Evolutionary conservation across 2,329 filamentous ascomycete species (phyloP), one percentile per base, ranked within the genome.

Genomic region (Fusarium protoensiforme): DNA sequence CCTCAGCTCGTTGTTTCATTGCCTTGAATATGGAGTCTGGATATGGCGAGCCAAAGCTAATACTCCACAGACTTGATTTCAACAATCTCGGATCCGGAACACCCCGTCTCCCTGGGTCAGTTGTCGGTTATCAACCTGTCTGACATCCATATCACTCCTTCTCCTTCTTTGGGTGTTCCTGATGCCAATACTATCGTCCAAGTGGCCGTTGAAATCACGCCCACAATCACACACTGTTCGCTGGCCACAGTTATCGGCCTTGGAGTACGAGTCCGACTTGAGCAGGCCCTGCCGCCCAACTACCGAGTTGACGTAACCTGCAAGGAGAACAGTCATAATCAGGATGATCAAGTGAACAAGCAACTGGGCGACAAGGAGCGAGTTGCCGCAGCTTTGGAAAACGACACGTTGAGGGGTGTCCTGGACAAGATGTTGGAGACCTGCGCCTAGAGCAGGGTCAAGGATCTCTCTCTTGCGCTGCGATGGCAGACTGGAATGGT

Each of bases 331-430:
- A 96, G 95, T n/a, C 96, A 98, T 82, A 94, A 91, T 74, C 97
- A 97, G 69, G 96, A 94, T 53, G 95, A 98, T 72, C 95, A 98
- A 81, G 95, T 98, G 61, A 98, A 97, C 85, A 98, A 98, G 87
- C 96, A 99, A 84, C 86, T 99, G 48, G 94, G 92, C 36, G 96
- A 99, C 84, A 99, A 98, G 86, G 96, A 99, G 85, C 88, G 96
- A 69, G 96, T 99, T 51, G 95, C 96, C 1, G 96, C 96, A 11
- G 96, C 96, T 8, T 85, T 98, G 77, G 96, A 98, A 83, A 99
- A 99, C 81, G 93, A 94, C 65, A 97, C 94, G 1, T 85, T 99
- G 68, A 94, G 94, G 87, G 92, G 92, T 43, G 94, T 98, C 35
- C 87, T 99, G 72, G 91, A 94, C 81, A 98, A 96, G 84, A 98